phyloP scores from a whole-genome alignment of 257 asterid genomes.

The Hygrophila difformis region DNA sequence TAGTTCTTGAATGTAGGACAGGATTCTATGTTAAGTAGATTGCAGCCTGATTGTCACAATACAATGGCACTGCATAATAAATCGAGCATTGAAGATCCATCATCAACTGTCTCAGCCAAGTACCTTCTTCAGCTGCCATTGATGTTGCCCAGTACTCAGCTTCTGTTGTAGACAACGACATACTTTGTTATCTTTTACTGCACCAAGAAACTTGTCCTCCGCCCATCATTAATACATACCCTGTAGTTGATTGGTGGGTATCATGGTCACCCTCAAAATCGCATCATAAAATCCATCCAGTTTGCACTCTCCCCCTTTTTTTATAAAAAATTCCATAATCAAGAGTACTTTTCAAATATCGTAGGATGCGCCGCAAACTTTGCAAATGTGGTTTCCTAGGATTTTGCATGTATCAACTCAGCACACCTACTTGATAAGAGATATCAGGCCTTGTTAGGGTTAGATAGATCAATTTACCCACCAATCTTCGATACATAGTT shows the following conservation, averaged over 20 bases:
- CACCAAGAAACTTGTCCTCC: background rate
- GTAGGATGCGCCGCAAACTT: background rate
- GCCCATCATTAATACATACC: background rate
- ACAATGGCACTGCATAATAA: background rate
- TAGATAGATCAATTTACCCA: constrained; percentile 6
- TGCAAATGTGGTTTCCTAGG: constrained; percentile 13
- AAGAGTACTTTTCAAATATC: constrained; percentile 1
- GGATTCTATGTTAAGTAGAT: background rate
- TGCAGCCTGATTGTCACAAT: background rate
- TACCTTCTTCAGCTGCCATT: background rate
- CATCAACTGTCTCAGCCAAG: background rate
- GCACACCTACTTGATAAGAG: background rate
- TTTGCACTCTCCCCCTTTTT: background rate
- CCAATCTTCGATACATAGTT: background rate
- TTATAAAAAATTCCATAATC: background rate
- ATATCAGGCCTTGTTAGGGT: constrained; percentile 1
- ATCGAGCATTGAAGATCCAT: background rate
- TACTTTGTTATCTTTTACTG: background rate
- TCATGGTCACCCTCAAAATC: constrained; percentile 5
- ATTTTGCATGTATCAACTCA: constrained; percentile 10
- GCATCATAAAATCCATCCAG: constrained; percentile 7
- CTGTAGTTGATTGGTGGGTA: constrained; percentile 1
- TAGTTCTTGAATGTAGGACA: background rate
- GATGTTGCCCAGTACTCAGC: background rate
- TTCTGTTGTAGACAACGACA: background rate